phyloP scores from a whole-genome alignment of 208 protist species.

The Hexamita inflata region DNA sequence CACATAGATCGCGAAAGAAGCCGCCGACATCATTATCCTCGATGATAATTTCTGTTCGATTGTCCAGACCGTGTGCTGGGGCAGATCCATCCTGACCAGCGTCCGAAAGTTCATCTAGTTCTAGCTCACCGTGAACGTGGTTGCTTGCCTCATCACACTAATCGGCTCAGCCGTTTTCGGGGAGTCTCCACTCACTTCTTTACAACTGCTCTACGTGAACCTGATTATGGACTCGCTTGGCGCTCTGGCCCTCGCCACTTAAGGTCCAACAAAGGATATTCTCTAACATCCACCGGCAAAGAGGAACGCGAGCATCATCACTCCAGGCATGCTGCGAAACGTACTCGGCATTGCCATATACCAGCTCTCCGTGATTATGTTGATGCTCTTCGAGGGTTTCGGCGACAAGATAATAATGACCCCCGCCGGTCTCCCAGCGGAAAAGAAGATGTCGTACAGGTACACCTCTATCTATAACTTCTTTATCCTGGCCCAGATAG shows the following conservation, averaged over 20 bases:
- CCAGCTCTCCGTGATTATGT: constrained; percentile 1
- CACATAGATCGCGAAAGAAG: constrained; percentile 74
- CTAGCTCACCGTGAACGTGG: constrained; percentile 87
- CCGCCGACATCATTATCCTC: constrained; percentile 70
- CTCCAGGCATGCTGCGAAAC: constrained; percentile 23
- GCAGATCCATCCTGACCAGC: constrained; percentile 72
- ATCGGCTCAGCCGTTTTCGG: constrained; percentile 50
- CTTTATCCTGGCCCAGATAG: constrained; percentile 3
- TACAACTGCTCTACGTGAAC: constrained; percentile 87
- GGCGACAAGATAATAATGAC: not conserved
- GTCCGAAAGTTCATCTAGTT: constrained; percentile 59
- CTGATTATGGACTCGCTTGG: constrained; percentile 96
- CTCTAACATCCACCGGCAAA: constrained; percentile 20
- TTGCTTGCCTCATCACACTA: constrained; percentile 72
- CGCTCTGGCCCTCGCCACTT: constrained; percentile 81
- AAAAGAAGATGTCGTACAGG: not conserved
- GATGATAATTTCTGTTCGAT: constrained; percentile 93
- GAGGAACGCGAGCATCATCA: not conserved
- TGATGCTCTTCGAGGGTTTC: not conserved
- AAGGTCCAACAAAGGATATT: constrained; percentile 56
- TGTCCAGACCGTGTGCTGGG: constrained; percentile 82
- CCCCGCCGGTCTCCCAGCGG: not conserved
- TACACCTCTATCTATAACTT: constrained; percentile 11
- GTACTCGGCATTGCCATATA: not conserved
- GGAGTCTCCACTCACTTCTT: constrained; percentile 35